These are phyloP conservation scores for Colletotrichum truncatum DNA, from an alignment of 2,329 filamentous ascomycete genomes.

Conservation along the genomic window DNA sequence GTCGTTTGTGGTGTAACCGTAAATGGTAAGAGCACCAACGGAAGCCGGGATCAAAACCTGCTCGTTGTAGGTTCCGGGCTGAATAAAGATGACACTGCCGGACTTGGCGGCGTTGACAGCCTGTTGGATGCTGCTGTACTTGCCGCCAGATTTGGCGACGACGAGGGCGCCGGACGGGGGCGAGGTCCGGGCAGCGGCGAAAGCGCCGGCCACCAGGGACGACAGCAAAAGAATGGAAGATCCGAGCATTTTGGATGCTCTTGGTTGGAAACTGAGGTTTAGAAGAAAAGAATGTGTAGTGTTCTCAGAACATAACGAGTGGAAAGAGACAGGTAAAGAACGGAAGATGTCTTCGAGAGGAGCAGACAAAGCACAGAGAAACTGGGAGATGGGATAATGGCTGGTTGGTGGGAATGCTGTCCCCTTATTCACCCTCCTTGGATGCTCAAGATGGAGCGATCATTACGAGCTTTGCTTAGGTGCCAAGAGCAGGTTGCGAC, in stretches of 20 bases:
- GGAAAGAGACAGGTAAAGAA: not conserved
- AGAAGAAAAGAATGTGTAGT: conserved; percentile 1
- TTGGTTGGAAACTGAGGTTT: not conserved
- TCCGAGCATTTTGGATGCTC: not conserved
- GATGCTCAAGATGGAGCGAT: no score
- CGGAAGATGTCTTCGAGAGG: conserved; percentile 11
- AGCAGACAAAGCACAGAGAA: not conserved
- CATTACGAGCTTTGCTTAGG: no score
- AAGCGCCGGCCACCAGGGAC: conserved; percentile 24
- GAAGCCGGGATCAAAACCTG: conserved; percentile 54
- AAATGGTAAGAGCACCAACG: conserved; percentile 72
- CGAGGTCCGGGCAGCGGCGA: conserved; percentile 37
- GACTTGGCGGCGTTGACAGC: conserved; percentile 67
- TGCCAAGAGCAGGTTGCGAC: no score
- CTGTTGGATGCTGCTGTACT: conserved; percentile 47
- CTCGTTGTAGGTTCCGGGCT: conserved; percentile 47
- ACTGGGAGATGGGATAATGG: no score
- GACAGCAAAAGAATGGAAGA: conserved; percentile 27
- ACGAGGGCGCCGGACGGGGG: conserved; percentile 41
- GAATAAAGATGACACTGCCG: conserved; percentile 47
- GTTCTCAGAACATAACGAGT: conserved; percentile 19
- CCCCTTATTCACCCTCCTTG: not conserved
- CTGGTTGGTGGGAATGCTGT: not conserved
- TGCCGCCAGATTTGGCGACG: conserved; percentile 38
- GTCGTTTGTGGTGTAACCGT: conserved; percentile 47